These are phyloP conservation scores for Chrysoporthe austroafricana DNA, from an alignment of 2,329 filamentous ascomycete species.

Conservation along the genomic window DNA sequence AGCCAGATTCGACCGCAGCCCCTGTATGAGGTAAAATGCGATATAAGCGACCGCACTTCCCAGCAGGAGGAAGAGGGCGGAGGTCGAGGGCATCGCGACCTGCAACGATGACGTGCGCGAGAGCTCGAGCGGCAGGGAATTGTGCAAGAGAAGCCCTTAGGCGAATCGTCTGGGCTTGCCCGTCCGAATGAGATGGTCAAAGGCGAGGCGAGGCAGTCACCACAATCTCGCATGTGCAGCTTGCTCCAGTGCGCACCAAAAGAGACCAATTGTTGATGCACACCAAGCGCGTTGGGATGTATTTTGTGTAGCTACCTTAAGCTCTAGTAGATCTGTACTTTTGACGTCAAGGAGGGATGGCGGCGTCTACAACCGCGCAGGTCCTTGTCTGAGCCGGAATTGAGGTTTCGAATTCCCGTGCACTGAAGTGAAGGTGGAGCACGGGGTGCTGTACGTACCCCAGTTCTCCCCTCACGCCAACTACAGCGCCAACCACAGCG, in stretches of 20 bases:
- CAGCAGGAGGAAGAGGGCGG: slow-evolving; percentile 41
- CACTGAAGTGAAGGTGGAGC: background rate
- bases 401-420: background rate
- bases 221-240: background rate
- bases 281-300: no score
- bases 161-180: background rate
- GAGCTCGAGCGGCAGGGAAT: background rate
- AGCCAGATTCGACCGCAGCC: slow-evolving; percentile 50
- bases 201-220: background rate
- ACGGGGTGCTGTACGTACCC: background rate
- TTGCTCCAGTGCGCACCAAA: background rate
- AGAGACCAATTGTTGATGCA: background rate
- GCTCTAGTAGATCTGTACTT: background rate
- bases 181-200: background rate
- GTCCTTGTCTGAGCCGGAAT: slow-evolving; percentile 2
- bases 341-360: background rate
- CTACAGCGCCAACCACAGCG: background rate
- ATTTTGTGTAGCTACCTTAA: background rate
- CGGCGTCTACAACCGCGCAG: background rate
- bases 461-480: background rate
- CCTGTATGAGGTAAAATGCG: slow-evolving; percentile 38
- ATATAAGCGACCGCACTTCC: slow-evolving; percentile 41
- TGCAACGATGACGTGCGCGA: background rate
- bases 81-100: slow-evolving; percentile 42
- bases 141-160: background rate